Percentiles rank a stretch among this genome's conserved stretches.
Conservation (phyloP, 2,329 filamentous ascomycete genomes). For the Chaetomiaceae sp. region DNA sequence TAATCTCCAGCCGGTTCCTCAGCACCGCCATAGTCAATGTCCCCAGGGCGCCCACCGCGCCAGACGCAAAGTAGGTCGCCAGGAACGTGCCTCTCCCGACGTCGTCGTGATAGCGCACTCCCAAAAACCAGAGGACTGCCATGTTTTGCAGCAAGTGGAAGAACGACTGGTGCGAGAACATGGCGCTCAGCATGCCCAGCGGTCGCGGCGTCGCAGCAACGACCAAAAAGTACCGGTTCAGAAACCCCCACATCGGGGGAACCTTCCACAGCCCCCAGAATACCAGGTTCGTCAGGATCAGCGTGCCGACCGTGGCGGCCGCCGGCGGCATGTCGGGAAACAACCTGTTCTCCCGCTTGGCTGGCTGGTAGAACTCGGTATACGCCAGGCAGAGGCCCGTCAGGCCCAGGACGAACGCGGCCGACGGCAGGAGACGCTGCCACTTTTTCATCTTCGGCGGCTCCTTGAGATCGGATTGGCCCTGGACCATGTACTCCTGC, state of each 20-base stretch:
- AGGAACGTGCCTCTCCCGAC: slow-evolving; percentile 65
- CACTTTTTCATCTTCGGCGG: slow-evolving; percentile 50
- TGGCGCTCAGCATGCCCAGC: slow-evolving; percentile 56
- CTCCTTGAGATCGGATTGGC: slow-evolving; percentile 47
- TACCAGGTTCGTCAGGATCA: slow-evolving; percentile 57
- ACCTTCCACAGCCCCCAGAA: slow-evolving; percentile 58
- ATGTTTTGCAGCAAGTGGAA: slow-evolving; percentile 63
- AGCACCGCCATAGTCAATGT: slow-evolving; percentile 51
- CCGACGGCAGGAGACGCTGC: slow-evolving; percentile 53
- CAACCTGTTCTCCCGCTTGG: slow-evolving; percentile 44
- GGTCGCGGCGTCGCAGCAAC: slow-evolving; percentile 62
- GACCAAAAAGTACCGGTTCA: slow-evolving; percentile 66
- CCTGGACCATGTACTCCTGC: slow-evolving; percentile 41
- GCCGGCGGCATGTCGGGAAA: slow-evolving; percentile 59
- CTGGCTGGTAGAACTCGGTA: slow-evolving; percentile 49
- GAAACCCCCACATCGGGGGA: slow-evolving; percentile 58
- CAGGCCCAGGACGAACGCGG: slow-evolving; percentile 44
- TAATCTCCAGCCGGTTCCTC: slow-evolving; percentile 41
- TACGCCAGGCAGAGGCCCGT: slow-evolving; percentile 42
- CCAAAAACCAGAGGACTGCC: slow-evolving; percentile 61
- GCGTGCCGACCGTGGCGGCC: slow-evolving; percentile 57
- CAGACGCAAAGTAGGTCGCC: slow-evolving; percentile 59
- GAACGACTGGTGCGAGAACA: slow-evolving; percentile 64
- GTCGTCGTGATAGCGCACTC: slow-evolving; percentile 64
- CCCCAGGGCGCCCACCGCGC: slow-evolving; percentile 54